These are phyloP conservation scores for Orychophragmus violaceus DNA, from an alignment of 345 rosid genomes.

Conservation along the genomic window DNA sequence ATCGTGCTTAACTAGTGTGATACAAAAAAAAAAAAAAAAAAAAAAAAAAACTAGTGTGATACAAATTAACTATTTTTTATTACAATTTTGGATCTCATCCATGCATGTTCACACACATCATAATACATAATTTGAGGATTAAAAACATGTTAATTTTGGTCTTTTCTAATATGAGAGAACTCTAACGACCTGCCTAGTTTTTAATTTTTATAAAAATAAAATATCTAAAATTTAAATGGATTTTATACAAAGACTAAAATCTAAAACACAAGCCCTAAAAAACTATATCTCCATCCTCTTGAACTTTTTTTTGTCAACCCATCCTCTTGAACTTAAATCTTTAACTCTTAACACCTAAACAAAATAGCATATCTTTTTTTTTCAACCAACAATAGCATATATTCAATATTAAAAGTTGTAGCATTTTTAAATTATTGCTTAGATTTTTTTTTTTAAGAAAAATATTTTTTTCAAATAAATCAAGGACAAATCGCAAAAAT, in stretches of 20 bases:
- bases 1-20: neutral
- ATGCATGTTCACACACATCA: neutral
- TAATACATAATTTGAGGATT: neutral
- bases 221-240: too few species aligned
- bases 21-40: too few species aligned
- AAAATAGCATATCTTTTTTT: neutral
- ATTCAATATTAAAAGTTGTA: neutral
- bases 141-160: neutral
- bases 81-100: neutral
- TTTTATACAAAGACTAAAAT: too few species aligned
- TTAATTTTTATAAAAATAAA: neutral
- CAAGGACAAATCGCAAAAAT: too few species aligned
- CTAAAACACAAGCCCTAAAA: neutral
- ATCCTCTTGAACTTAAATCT: neutral
- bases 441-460: neutral
- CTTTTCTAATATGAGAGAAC: neutral
- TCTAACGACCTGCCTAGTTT: neutral
- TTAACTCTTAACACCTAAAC: neutral
- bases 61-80: neutral
- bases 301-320: too few species aligned
- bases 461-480: too few species aligned
- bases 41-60: too few species aligned
- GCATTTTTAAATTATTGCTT: neutral
- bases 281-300: neutral
- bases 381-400: neutral